Evolutionary conservation across 139 green algal species (phyloP).

Genomic region (Tetradesmus lagerheimii): DNA sequence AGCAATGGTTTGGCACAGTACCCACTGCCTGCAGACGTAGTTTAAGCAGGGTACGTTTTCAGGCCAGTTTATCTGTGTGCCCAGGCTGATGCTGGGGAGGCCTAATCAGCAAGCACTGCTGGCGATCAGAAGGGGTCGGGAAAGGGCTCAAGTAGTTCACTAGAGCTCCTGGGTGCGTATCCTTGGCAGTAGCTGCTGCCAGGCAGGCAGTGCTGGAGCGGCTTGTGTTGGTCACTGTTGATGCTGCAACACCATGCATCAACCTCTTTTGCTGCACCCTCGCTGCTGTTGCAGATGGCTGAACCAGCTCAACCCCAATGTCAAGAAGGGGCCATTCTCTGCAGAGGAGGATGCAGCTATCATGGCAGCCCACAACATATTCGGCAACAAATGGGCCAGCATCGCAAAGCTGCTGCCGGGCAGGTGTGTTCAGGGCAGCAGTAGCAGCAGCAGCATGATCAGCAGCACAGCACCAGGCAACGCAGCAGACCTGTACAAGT

Average conservation of each 20-base stretch:
- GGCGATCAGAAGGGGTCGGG: no score
- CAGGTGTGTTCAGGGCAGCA: constrained; percentile 40
- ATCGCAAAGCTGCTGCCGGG: constrained; percentile 88
- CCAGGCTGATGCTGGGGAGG: not conserved
- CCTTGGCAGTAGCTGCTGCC: no score
- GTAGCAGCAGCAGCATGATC: not conserved
- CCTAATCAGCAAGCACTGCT: not conserved
- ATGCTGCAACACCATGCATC: not conserved
- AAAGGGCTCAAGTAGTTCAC: no score
- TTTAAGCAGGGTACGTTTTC: not conserved
- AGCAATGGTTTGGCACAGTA: not conserved
- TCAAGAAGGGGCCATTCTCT: constrained; percentile 59
- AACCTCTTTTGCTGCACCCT: not conserved
- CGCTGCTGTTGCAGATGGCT: constrained; percentile 52
- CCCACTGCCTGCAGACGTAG: not conserved
- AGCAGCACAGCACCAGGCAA: not conserved
- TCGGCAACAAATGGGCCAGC: constrained; percentile 84
- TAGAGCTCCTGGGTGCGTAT: no score
- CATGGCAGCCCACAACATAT: constrained; percentile 65
- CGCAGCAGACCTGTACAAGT: not conserved
- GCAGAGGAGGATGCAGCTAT: constrained; percentile 58
- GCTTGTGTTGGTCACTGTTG: no score
- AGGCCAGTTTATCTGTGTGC: not conserved
- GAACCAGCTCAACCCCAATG: constrained; percentile 65
- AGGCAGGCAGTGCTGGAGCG: no score